Evolutionary conservation across 345 rosid genomes (phyloP), one percentile per base, ranked within the genome.

Genomic region (Pugionium dolabratum): DNA sequence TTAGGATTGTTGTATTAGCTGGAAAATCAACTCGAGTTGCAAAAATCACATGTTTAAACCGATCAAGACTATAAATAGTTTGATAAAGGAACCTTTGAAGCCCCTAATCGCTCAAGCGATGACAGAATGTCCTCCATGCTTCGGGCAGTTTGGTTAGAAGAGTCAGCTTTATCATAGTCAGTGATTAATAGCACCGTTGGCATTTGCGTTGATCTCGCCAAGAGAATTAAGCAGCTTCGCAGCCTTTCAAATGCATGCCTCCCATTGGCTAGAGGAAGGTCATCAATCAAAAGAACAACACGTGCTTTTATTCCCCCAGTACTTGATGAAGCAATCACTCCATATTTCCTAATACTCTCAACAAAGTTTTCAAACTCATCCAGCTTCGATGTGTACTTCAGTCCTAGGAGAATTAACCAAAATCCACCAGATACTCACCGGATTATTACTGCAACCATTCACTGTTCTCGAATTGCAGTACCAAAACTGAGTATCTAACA

Each of bases 341-440:
- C 92, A 42, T 83, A 88, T 78, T 84, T 88, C 77, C 96, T 81
- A 59, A 79, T 64, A 76, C 78, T 83, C 77, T 86, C 97, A 54
- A 83, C 82, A 81, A 85, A 90, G 79, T 73, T 76, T 72, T 85
- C 86, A 79, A 90, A 94, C 79, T 88, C 97, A 72, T 90, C 96
- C 84, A 94, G 77, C 88, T 94, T 90, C 7, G 99, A 94, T 39
- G 77, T 74, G 82, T 94, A 94, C 9, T 62, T 80, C 7, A 81
- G 70, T 57, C 95, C 97, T 93, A 77, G 18, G 54, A 74, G 55
- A 52, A 70, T 1, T 8, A 52, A 10, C 8, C 7, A 48, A 34
- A 55, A 46, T 3, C 9, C 29, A 42, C 5, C 27, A 48, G 37
- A 55, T n/a, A 40, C 37, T 48, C 41, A 31, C 5, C 37, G 35